Conservation (phyloP, 1,139 yeast genomes). For the Yamadazyma aaseri region DNA sequence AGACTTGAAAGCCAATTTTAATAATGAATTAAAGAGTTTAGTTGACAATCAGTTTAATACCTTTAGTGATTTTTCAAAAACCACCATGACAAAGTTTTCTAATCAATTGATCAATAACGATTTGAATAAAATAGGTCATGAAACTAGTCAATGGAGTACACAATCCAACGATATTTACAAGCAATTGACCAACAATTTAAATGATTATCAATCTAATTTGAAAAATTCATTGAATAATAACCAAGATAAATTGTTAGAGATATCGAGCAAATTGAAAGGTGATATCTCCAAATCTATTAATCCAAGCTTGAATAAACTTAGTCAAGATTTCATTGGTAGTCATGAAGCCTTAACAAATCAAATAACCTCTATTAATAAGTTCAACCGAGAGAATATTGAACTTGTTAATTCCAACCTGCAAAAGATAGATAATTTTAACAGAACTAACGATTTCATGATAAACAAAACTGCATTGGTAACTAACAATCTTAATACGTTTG, state of each 20-base stretch:
- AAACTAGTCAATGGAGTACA: constrained; percentile 7
- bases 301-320: constrained; percentile 6
- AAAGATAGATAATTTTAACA: constrained; percentile 2
- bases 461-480: constrained; percentile 7
- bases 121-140: constrained; percentile 5
- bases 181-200: constrained; percentile 7
- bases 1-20: constrained; percentile 7
- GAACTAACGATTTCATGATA: constrained; percentile 1
- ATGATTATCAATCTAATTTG: constrained; percentile 9
- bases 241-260: constrained; percentile 7
- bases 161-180: constrained; percentile 10
- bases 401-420: constrained; percentile 1
- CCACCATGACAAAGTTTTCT: constrained; percentile 7
- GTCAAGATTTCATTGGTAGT: constrained; percentile 1
- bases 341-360: constrained; percentile 1
- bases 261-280: constrained; percentile 7
- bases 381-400: constrained; percentile 2
- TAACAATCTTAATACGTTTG: constrained; percentile 1
- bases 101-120: constrained; percentile 4
- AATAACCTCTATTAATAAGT: constrained; percentile 3
- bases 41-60: constrained; percentile 7
- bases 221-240: constrained; percentile 7
- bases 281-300: constrained; percentile 7
- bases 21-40: constrained; percentile 4
- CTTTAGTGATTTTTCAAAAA: constrained; percentile 4